These are phyloP conservation scores for Ogataea naganishii DNA, from an alignment of 805 yeast genomes.

Conservation along the genomic window DNA sequence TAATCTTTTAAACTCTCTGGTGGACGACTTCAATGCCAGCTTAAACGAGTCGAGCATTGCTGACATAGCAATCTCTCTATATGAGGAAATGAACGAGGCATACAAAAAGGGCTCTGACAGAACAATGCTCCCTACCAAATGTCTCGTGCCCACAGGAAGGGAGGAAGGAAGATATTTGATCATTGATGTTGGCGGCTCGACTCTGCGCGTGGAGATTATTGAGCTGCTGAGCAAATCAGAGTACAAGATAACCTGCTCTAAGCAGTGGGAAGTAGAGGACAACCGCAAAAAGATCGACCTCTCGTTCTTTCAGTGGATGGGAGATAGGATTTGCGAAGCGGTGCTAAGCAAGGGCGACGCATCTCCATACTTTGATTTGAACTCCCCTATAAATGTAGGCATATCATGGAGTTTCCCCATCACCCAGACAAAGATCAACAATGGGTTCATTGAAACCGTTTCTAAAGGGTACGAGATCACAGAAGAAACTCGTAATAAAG, in stretches of 20 bases:
- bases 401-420: slow-evolving; percentile 54
- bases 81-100: slow-evolving; percentile 4
- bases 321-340: slow-evolving; percentile 22
- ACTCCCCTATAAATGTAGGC: slow-evolving; percentile 28
- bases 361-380: slow-evolving; percentile 3
- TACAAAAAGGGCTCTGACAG: background rate
- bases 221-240: slow-evolving; percentile 6
- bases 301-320: slow-evolving; percentile 36
- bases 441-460: slow-evolving; percentile 39
- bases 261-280: slow-evolving; percentile 31
- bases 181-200: slow-evolving; percentile 53
- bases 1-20: too few species aligned
- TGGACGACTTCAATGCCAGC: background rate
- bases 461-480: slow-evolving; percentile 53
- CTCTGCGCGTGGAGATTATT: slow-evolving; percentile 30
- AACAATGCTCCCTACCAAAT: slow-evolving; percentile 5
- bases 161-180: slow-evolving; percentile 25
- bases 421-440: slow-evolving; percentile 29
- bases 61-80: background rate
- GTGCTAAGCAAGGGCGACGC: slow-evolving; percentile 14
- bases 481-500: slow-evolving; percentile 30
- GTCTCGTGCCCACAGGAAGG: slow-evolving; percentile 8
- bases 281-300: slow-evolving; percentile 29
- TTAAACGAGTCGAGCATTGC: slow-evolving; percentile 1
- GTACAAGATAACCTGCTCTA: slow-evolving; percentile 5